Conservation (phyloP, 2,329 filamentous ascomycete species). For the Penicillium sp. region DNA sequence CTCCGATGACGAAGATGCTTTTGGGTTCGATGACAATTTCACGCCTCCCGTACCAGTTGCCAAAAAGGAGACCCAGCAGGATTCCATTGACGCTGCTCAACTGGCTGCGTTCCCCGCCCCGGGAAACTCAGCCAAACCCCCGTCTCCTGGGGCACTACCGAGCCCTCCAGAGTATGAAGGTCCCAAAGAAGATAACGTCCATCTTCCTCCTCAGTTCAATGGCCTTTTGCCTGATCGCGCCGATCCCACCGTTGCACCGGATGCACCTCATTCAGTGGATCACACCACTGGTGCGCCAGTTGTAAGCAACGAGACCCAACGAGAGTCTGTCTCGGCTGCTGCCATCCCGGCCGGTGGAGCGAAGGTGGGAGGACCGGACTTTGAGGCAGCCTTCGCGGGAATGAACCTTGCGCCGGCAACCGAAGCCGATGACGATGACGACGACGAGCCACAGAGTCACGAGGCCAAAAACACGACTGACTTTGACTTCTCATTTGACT, state of each 20-base stretch:
- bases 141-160: slow-evolving; percentile 56
- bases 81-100: slow-evolving; percentile 39
- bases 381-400: slow-evolving; percentile 48
- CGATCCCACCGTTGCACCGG: slow-evolving; percentile 40
- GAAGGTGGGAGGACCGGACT: slow-evolving; percentile 41
- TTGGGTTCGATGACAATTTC: slow-evolving; percentile 91
- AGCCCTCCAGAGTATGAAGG: slow-evolving; percentile 51
- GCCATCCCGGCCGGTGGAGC: slow-evolving; percentile 24
- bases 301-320: slow-evolving; percentile 35
- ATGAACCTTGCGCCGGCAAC: slow-evolving; percentile 45
- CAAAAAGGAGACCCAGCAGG: slow-evolving; percentile 29
- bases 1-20: slow-evolving; percentile 62
- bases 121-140: slow-evolving; percentile 40
- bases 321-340: slow-evolving; percentile 12
- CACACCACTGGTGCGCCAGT: slow-evolving; percentile 37
- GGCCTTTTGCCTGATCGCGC: slow-evolving; percentile 41
- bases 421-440: slow-evolving; percentile 52
- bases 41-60: slow-evolving; percentile 57
- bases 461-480: slow-evolving; percentile 36
- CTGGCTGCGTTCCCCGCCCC: slow-evolving; percentile 40
- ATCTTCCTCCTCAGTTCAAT: slow-evolving; percentile 39
- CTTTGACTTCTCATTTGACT: slow-evolving; percentile 49
- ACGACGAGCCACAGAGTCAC: slow-evolving; percentile 52
- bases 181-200: slow-evolving; percentile 24
- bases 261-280: slow-evolving; percentile 42